Evolutionary conservation across 306 rosid species (phyloP), one percentile per base, ranked within the genome.

Genomic region (Potentilla sterilis): DNA sequence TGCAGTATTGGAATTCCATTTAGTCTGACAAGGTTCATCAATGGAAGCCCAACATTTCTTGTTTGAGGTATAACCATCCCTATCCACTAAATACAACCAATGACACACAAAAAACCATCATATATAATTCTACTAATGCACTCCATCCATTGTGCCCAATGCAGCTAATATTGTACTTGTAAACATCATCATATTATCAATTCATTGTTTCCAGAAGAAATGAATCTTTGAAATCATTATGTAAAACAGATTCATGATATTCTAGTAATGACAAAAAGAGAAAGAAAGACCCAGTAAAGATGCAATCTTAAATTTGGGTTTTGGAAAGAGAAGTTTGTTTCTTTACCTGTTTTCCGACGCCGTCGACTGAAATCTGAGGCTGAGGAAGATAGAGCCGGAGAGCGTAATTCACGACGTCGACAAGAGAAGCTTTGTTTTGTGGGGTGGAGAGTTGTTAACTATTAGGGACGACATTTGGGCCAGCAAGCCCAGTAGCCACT

Each of bases 1-100:
- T 85, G 86, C 82, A 95, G 76, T 80, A 95, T 92, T 5, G 93
- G 90, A 70, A 86, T 43, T 5, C 96, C 97, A 74, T 81, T 86
- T 24, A 89, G 74, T 81, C 86, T 89, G 46, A 88, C 77, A 70
- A 88, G 67, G 79, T 87, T 89, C 85, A 89, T 89, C 80, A 87
- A 68, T 68, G 91, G 93, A 81, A 69, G 44, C 34, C 83, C 85
- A 38, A 73, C 6, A 22, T 32, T 83, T 62, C 76, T 67, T 38
- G 71, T 75, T 32, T 34, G 86, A 73, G 65, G 74, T 32, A 43
- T 16, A 44, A 52, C 54, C 78, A 79, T 80, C 59, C 65, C 14
- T 28, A 59, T 18, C 21, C 77, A 41, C 9, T 68, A 73, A 42
- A 43, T 2, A 73, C 57, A 73, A 3, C 57, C 55, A 58, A 59